Conservation (phyloP, 805 yeast species). For the Candida ipomoeae region DNA sequence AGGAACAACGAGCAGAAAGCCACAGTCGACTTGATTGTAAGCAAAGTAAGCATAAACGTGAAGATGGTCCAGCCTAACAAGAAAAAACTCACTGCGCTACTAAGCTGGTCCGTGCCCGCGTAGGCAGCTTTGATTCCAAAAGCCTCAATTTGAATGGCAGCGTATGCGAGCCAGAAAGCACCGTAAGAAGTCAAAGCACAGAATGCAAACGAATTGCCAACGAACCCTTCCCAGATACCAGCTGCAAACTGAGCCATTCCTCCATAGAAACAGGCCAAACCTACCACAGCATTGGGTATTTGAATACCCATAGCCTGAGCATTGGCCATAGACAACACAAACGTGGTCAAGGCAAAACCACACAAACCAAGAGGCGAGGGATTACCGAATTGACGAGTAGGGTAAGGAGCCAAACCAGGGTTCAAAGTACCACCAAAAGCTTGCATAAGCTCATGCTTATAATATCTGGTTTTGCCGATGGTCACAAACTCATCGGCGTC, state of each 20-base stretch:
- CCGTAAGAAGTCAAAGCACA: slow-evolving; percentile 35
- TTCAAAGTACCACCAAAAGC: slow-evolving; percentile 37
- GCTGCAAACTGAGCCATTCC: slow-evolving; percentile 19
- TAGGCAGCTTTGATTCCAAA: slow-evolving; percentile 57
- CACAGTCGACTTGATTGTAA: slow-evolving; percentile 37
- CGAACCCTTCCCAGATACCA: slow-evolving; percentile 19
- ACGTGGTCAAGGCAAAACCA: slow-evolving; percentile 19
- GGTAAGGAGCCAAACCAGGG: slow-evolving; percentile 31
- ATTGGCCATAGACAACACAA: slow-evolving; percentile 18
- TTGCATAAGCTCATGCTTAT: slow-evolving; percentile 32
- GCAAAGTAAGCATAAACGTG: slow-evolving; percentile 33
- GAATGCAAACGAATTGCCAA: slow-evolving; percentile 19
- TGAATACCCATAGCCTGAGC: slow-evolving; percentile 20
- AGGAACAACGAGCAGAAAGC: slow-evolving; percentile 32
- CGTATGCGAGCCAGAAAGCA: slow-evolving; percentile 66
- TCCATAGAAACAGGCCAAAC: slow-evolving; percentile 19
- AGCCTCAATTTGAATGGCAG: slow-evolving; percentile 53
- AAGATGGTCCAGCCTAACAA: slow-evolving; percentile 40
- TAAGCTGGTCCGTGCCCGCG: slow-evolving; percentile 24
- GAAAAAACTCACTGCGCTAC: slow-evolving; percentile 34
- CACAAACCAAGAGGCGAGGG: slow-evolving; percentile 21
- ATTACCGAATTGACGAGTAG: slow-evolving; percentile 50
- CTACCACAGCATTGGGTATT: slow-evolving; percentile 14
- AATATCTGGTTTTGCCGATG: slow-evolving; percentile 29
- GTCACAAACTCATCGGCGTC: slow-evolving; percentile 30